Base-by-base conservation (phyloP, 2,329 filamentous ascomycete genomes). In the Scedosporium boydii region DNA sequence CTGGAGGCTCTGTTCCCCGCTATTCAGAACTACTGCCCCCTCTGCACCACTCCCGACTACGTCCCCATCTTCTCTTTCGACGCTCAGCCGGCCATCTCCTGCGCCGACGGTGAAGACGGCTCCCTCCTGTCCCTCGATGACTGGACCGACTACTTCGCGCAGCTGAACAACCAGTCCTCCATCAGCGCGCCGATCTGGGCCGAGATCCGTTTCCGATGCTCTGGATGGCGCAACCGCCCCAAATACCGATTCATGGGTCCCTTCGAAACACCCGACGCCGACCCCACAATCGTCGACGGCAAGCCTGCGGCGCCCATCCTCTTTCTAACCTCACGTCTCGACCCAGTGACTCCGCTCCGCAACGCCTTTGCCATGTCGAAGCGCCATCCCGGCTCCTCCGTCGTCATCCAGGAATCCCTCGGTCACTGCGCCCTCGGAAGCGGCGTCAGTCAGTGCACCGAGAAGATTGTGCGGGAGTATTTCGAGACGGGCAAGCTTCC, bases 291-390 rank as follows among this genome's bases (percentile, higher is more conserved):
- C 2, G 62, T 65, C 1, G 64, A 65, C 12, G 74, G 69, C 6
- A 70, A 66, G 46, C 78, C 79, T 0, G 68, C 69, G 0, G 75
- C 75, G 3, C 78, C 79, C 3, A 64, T 81, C 27, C 67, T 82
- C 29, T 79, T 79, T 67, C 64, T 81, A 3, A 72, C 74, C 10
- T 77, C 75, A 61, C 65, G 70, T 5, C 71, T 75, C 6, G 79
- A 81, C 62, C 79, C 80, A 12, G 75, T 80, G 10, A 81, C 79
- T 27, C 79, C 79, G 4, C 65, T 77, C 44, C 59, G 73, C 63
- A 73, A 78, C 69, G 70, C 76, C 44, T 68, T 64, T 5, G 63
- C 60, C 38, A 72, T 71, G 67, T 65, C 69, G 6, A 59, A 55
- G 41, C 21, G 58, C 6, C 71, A 74, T 56, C 69, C 69, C 1